Percentiles rank a stretch among this genome's conserved stretches.
Evolutionary conservation across 345 rosid genomes (phyloP).

Genomic region (Bretschneidera sinensis): DNA sequence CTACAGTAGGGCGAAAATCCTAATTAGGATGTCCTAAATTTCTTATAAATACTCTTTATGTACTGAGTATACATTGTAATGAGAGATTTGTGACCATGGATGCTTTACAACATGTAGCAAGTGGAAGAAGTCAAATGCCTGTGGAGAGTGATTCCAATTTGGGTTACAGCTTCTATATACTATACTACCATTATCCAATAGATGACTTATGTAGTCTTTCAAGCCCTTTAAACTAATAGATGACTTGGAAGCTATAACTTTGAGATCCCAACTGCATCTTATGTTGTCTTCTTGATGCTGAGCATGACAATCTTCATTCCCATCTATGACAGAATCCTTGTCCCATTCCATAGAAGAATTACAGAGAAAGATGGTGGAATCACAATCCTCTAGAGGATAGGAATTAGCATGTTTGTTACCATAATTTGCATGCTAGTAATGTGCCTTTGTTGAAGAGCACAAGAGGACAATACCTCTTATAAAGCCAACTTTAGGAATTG

Average conservation of each 20-base stretch:
- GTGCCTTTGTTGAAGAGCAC: constrained; percentile 26
- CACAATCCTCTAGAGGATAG: constrained; percentile 37
- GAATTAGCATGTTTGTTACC: constrained; percentile 30
- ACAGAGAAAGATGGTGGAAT: constrained; percentile 45
- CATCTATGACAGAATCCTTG: constrained; percentile 39
- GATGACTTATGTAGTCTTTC: no score
- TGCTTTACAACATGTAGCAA: no score
- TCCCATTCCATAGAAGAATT: constrained; percentile 34
- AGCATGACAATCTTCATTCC: no score
- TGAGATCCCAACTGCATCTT: constrained; percentile 48
- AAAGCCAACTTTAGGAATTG: constrained; percentile 23
- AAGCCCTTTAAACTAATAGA: constrained; percentile 52
- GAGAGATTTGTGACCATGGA: no score
- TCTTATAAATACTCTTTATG: no score
- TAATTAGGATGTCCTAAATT: no score
- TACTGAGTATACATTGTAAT: no score
- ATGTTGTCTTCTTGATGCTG: constrained; percentile 47
- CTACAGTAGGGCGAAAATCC: no score
- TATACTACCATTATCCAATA: no score
- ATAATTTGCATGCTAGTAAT: constrained; percentile 29
- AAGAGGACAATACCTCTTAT: constrained; percentile 23
- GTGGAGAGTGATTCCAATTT: no score
- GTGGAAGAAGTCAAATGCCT: no score
- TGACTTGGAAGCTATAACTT: constrained; percentile 29
- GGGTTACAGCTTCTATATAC: no score